A percentile compares a stretch with the other conserved stretches of the same genome.
Conservation (phyloP, 345 rosid species). For the Populus tremula region DNA sequence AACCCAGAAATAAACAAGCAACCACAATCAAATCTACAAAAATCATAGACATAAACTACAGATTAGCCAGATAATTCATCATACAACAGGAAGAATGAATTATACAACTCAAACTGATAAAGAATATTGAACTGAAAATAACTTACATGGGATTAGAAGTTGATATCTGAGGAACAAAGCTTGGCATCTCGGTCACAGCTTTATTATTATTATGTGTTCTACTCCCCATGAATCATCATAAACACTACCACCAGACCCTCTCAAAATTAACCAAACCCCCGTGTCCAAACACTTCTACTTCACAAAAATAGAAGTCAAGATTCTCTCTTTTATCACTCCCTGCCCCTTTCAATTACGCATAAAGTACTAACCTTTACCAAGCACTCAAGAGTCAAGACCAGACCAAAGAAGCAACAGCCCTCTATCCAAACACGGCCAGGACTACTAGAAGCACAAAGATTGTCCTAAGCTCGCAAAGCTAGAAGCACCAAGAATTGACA, state of each 20-base stretch:
- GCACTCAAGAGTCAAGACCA: background rate
- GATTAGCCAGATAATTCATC: background rate
- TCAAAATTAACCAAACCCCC: background rate
- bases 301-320: background rate
- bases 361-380: background rate
- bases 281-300: background rate
- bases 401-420: background rate
- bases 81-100: background rate
- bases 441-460: background rate
- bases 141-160: conserved; percentile 45
- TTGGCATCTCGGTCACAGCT: conserved; percentile 48
- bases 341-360: background rate
- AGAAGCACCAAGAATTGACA: background rate
- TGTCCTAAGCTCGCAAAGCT: background rate
- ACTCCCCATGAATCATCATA: conserved; percentile 43
- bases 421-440: background rate
- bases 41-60: background rate
- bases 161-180: conserved; percentile 43
- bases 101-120: background rate
- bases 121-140: background rate
- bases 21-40: background rate
- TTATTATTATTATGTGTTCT: conserved; percentile 39
- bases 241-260: conserved; percentile 19
- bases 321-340: background rate
- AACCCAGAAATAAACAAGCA: background rate